phyloP scores from a whole-genome alignment of 2,329 filamentous ascomycete genomes.

The Colletotrichum simmondsii region DNA sequence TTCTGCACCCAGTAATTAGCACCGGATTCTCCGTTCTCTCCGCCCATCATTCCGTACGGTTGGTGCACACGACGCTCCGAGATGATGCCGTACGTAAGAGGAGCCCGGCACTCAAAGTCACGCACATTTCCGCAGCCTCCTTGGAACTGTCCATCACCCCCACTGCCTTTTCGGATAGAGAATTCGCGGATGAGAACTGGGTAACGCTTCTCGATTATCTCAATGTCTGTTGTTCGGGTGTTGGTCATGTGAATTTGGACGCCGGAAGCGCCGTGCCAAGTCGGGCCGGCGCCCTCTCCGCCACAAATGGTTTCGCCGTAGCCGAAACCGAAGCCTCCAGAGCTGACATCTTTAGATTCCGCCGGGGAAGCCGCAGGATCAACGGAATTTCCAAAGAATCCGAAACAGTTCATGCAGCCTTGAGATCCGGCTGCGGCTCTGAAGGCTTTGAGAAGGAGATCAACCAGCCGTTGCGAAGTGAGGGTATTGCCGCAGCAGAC shows the following conservation, averaged over 20 bases:
- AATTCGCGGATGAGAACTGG: conserved; percentile 47
- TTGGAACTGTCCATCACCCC: not conserved
- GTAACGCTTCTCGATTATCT: conserved; percentile 49
- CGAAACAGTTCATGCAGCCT: not conserved
- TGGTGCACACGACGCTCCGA: no score
- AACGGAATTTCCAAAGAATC: not conserved
- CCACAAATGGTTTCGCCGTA: conserved; percentile 49
- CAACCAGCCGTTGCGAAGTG: not conserved
- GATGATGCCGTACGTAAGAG: not conserved
- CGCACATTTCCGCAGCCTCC: not conserved
- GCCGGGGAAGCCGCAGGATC: conserved; percentile 62
- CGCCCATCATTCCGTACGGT: not conserved
- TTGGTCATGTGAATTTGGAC: conserved; percentile 52
- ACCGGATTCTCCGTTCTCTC: not conserved
- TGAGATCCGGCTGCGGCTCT: not conserved
- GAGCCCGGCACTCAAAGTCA: not conserved
- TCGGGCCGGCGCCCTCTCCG: conserved; percentile 43
- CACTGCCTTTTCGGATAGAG: conserved; percentile 39
- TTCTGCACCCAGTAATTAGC: not conserved
- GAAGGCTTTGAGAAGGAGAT: not conserved
- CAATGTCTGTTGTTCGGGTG: conserved; percentile 48
- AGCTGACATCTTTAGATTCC: conserved; percentile 67
- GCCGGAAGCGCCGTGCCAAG: conserved; percentile 43
- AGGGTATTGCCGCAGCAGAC: no score
- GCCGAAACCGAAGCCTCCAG: conserved; percentile 80